Conservation (phyloP, 108 stramenopile species). For the Skeletonema costatum region DNA sequence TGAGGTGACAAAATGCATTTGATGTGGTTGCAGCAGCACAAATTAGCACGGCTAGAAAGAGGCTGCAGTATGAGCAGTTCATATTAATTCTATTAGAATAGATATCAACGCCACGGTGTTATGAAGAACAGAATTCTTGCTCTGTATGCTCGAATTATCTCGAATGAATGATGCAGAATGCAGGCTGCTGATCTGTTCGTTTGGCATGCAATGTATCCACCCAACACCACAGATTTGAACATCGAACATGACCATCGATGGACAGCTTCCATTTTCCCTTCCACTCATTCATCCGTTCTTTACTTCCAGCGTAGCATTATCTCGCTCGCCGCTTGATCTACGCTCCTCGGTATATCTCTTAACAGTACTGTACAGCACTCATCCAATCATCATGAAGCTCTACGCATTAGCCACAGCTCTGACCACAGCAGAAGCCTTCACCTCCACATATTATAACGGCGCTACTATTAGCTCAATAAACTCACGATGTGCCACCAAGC, state of each 20-base stretch:
- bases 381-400: background rate
- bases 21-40: background rate
- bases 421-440: background rate
- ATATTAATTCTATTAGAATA: background rate
- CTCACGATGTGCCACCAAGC: slow-evolving; percentile 1
- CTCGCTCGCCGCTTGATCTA: too few relatives aligned
- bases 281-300: background rate
- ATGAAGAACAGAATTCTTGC: too few relatives aligned
- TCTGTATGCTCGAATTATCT: too few relatives aligned
- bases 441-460: background rate
- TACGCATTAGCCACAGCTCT: background rate
- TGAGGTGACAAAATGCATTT: background rate
- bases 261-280: too few relatives aligned
- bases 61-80: background rate
- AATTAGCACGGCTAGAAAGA: background rate
- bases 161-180: too few relatives aligned
- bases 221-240: too few relatives aligned
- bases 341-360: background rate
- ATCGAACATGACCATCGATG: too few relatives aligned
- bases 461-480: background rate
- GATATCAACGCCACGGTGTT: too few relatives aligned
- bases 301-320: background rate
- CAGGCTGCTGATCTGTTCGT: too few relatives aligned
- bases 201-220: too few relatives aligned
- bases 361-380: background rate